Evolutionary conservation across 148 eudicot species (phyloP), one percentile per base, ranked within the genome.

Genomic region (Amaranthus cruentus): DNA sequence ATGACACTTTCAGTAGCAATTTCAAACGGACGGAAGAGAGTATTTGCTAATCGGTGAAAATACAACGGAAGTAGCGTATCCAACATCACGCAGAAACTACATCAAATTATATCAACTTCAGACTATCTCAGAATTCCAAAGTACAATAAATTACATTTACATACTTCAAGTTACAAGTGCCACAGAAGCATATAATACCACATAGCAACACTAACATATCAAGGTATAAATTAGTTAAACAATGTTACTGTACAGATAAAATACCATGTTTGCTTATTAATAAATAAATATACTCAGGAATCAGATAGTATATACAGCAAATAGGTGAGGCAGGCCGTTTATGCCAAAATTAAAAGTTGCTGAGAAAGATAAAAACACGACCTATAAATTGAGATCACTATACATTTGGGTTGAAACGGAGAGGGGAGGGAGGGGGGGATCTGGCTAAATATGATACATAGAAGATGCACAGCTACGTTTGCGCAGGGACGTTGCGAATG

Each of bases 401-500:
- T 79, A 79, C 82, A 79, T 52, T 79, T 80, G 66, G 38, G 58
- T 49, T 43, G 55, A 51, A 58, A 15, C 0, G 10, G 62, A 51
- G 11, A 3, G 49, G 53, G 55, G 59, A 48, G 59, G 43, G 51
- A 50, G 18, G 21, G 67, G 38, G 57, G 47, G 52, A 38, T 70
- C 21, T 62, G 74, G 60, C 73, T 64, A 65, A 55, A 51, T 75
- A 83, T 75, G 72, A 78, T 70, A 77, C 83, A 82, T 66, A 46
- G 47, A 75, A 58, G 81, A 64, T 64, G 75, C 77, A 28, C 38
- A 28, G 38, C 38, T 28, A 28, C 2, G 55, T 59, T 54, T 55
- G 14, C 6, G 72, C 44, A 55, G 7, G 53, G 66, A 57, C 65
- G 47, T 21, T 53, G 12, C 2, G 77, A 60, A 63, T 52, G 63